A percentile compares a stretch with the other conserved stretches of the same genome.
These are phyloP conservation scores for Dryadomyces sulphureus DNA, from an alignment of 2,329 filamentous ascomycete genomes.

Conservation along the genomic window DNA sequence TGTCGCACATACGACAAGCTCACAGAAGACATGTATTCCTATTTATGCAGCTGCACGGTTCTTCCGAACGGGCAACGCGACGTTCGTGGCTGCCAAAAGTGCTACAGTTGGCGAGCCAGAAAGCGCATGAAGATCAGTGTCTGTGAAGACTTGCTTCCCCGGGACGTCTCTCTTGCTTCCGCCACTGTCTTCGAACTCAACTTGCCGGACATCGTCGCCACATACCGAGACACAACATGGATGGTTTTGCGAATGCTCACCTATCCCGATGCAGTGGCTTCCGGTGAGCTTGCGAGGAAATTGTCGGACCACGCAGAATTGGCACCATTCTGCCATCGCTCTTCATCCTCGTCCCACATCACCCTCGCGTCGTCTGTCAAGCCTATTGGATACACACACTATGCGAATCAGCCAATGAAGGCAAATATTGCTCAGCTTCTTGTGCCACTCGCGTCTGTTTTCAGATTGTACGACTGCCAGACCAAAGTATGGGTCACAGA, in stretches of 20 bases:
- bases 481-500: constrained; percentile 23
- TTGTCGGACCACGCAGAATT: constrained; percentile 6
- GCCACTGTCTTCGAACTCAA: constrained; percentile 26
- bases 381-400: constrained; percentile 27
- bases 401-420: constrained; percentile 24
- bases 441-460: constrained; percentile 28
- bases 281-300: background rate
- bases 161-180: constrained; percentile 15
- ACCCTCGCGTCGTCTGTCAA: constrained; percentile 6
- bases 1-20: constrained; percentile 18
- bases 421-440: constrained; percentile 25
- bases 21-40: constrained; percentile 16
- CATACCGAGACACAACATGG: constrained; percentile 28
- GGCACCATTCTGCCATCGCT: background rate
- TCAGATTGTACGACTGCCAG: constrained; percentile 30
- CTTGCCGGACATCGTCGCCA: constrained; percentile 18
- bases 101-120: constrained; percentile 16
- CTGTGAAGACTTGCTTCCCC: constrained; percentile 26
- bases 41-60: constrained; percentile 17
- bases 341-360: background rate
- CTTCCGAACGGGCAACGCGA: constrained; percentile 13
- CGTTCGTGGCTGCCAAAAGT: constrained; percentile 19
- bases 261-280: background rate
- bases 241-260: constrained; percentile 18
- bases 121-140: constrained; percentile 20